These are phyloP conservation scores for Trichoderma asperelloides DNA, from an alignment of 495 filamentous ascomycete genomes.

Conservation along the genomic window DNA sequence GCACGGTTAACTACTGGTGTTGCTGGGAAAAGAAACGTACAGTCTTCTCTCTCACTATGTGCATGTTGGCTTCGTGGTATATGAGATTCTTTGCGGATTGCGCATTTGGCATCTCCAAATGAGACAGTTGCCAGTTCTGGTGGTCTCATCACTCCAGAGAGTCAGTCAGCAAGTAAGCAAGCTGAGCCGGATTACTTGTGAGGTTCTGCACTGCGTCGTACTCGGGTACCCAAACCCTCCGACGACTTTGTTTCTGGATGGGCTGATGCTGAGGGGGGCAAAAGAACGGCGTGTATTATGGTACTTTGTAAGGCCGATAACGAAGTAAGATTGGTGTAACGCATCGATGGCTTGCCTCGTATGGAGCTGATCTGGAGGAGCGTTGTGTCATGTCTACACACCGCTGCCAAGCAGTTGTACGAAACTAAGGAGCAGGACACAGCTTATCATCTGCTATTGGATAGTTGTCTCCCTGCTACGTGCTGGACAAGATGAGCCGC, in stretches of 20 bases:
- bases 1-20: neutral
- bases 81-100: neutral
- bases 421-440: neutral
- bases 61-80: neutral
- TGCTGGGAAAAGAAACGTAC: neutral
- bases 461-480: neutral
- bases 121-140: neutral
- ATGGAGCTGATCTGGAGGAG: neutral
- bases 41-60: neutral
- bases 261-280: too few relatives aligned
- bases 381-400: neutral
- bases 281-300: too few relatives aligned
- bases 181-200: neutral
- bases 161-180: neutral
- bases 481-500: neutral
- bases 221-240: neutral
- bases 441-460: neutral
- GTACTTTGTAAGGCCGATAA: too few relatives aligned
- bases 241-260: neutral
- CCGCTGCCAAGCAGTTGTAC: neutral
- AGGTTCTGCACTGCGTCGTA: neutral
- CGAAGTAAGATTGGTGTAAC: neutral
- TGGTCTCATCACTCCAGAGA: neutral
- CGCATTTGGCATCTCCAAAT: neutral
- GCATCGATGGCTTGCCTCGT: neutral